Conservation (phyloP, 192 early-diverging fungal species). For the Radiomyces spectabilis region DNA sequence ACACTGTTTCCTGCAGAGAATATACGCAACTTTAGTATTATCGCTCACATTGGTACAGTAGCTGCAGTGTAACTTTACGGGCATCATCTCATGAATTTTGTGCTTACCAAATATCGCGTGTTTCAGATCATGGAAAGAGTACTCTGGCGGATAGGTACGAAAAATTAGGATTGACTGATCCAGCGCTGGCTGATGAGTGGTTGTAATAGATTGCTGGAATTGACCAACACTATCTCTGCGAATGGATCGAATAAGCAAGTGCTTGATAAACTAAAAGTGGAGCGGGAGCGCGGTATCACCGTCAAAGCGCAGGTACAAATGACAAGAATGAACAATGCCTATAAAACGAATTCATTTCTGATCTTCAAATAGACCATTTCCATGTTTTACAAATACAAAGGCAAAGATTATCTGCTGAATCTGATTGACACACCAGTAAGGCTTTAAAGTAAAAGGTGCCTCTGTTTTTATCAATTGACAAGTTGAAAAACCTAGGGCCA, state of each 20-base stretch:
- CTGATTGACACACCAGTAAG: slow-evolving; percentile 91
- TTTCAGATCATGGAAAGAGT: slow-evolving; percentile 77
- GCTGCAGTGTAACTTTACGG: background rate
- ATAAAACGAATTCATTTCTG: background rate
- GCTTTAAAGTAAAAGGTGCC: background rate
- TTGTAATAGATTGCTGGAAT: slow-evolving; percentile 67
- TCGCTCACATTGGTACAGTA: slow-evolving; percentile 64
- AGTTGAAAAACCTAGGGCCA: slow-evolving; percentile 43
- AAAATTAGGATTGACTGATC: background rate
- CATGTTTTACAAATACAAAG: slow-evolving; percentile 86
- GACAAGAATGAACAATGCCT: background rate
- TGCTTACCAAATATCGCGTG: background rate
- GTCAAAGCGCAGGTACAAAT: slow-evolving; percentile 85
- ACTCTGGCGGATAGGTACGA: slow-evolving; percentile 79
- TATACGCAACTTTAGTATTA: slow-evolving; percentile 92
- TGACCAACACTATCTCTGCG: slow-evolving; percentile 77
- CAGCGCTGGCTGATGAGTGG: background rate
- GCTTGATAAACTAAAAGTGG: slow-evolving; percentile 93
- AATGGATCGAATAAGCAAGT: slow-evolving; percentile 77
- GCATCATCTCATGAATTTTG: background rate
- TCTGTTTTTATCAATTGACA: background rate
- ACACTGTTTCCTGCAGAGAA: slow-evolving; percentile 64
- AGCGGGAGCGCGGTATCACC: slow-evolving; percentile 93
- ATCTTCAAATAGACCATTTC: slow-evolving; percentile 63
- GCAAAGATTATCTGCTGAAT: slow-evolving; percentile 81